These are phyloP conservation scores for Leucaena leucocephala DNA, from an alignment of 306 rosid genomes.

Conservation along the genomic window DNA sequence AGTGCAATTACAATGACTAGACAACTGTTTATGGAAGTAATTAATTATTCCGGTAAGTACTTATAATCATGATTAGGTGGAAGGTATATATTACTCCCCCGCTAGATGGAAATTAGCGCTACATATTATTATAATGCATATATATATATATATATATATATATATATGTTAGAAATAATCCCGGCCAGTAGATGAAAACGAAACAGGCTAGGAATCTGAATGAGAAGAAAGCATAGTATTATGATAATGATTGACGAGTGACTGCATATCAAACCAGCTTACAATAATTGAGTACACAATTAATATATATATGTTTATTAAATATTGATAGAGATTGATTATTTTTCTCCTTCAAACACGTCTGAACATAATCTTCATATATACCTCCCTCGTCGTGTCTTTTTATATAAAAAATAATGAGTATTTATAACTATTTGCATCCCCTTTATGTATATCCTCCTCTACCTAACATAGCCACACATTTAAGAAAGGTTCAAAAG, in stretches of 20 bases:
- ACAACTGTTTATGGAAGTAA: not conserved
- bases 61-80: not conserved
- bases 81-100: too few species aligned
- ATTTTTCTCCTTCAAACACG: constrained; percentile 39
- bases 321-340: not conserved
- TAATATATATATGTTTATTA: not conserved
- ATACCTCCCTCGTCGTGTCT: constrained; percentile 31
- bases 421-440: not conserved
- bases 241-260: constrained; percentile 39
- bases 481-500: not conserved
- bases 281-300: constrained; percentile 39
- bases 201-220: not conserved
- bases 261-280: constrained; percentile 26
- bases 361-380: constrained; percentile 36
- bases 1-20: not conserved
- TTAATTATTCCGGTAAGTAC: not conserved
- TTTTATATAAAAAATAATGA: constrained; percentile 20
- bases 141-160: too few species aligned
- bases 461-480: not conserved
- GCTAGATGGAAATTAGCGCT: not conserved
- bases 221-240: not conserved
- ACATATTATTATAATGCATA: not conserved
- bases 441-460: not conserved
- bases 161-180: not conserved
- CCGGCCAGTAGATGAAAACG: not conserved